Conservation (phyloP, 805 yeast genomes). For the baker's yeast (Saccharomyces cerevisiae) region DNA sequence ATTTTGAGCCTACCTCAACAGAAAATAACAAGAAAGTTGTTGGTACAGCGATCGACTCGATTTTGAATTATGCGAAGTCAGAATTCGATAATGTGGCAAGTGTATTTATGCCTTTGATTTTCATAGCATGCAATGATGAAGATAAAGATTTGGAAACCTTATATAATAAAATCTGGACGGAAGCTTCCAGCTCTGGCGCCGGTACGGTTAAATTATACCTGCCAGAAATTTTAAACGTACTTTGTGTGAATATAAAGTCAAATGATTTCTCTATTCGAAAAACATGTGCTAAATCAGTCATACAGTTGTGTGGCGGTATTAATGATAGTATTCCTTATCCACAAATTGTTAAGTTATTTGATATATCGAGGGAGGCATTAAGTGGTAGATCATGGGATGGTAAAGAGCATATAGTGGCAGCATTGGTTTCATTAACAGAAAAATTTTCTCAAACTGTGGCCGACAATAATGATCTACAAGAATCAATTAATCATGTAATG, state of each 20-base stretch:
- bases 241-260: slow-evolving; percentile 44
- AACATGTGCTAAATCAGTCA: slow-evolving; percentile 60
- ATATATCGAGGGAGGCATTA: slow-evolving; percentile 49
- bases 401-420: slow-evolving; percentile 65
- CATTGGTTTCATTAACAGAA: slow-evolving; percentile 51
- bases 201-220: slow-evolving; percentile 64
- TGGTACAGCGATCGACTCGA: slow-evolving; percentile 54
- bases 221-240: slow-evolving; percentile 53
- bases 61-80: slow-evolving; percentile 61
- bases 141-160: slow-evolving; percentile 36
- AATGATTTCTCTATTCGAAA: slow-evolving; percentile 57
- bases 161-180: slow-evolving; percentile 68
- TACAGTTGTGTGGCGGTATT: slow-evolving; percentile 45
- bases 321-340: slow-evolving; percentile 25
- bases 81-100: slow-evolving; percentile 53
- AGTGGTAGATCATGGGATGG: slow-evolving; percentile 85
- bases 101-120: slow-evolving; percentile 69
- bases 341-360: slow-evolving; percentile 36
- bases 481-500: slow-evolving; percentile 38
- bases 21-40: slow-evolving; percentile 41
- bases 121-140: slow-evolving; percentile 65
- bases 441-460: slow-evolving; percentile 36
- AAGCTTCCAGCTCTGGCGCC: slow-evolving; percentile 63
- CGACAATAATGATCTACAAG: slow-evolving; percentile 27
- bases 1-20: slow-evolving; percentile 46